Base-by-base conservation (phyloP, 805 yeast species). In the Lipomyces yamadae region DNA sequence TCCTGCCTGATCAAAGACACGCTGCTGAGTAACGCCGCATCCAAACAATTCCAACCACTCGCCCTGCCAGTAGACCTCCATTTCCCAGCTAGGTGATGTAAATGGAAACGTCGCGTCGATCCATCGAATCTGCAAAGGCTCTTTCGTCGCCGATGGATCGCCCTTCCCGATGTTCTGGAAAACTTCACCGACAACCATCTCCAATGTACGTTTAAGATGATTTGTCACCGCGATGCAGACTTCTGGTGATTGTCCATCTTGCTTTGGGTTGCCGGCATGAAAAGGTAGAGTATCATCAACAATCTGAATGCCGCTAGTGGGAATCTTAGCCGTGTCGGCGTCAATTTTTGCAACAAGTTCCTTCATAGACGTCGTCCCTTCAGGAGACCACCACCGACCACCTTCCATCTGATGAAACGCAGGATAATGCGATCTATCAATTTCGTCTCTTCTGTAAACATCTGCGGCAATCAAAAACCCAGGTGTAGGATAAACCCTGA, bases 381-480 rank as follows among this genome's bases (percentile, higher is more conserved):
- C 76, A 62, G 88, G 80, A 6, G 85, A 80, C 98, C 98, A 95
- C 1, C 88, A 77, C 66, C 95, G 81, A 2, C 97, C 98, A 58
- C 98, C 99, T 78, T 95, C 99, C 92, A 95, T 86, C 78, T 95
- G 99, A 75, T 95, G 98, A 79, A 95, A 95, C 0, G 90, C 98
- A 0, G 99, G 98, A 76, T 95, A 95, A 77, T 95, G 99, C 0
- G 98, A 92, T 71, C 91, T 83, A 78, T 95, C 99, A 64, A 95
- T 91, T 74, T 94, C 97, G 78, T 95, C 99, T 74, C 97, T 84
- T 74, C 99, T 84, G 76, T 93, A 95, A 8, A 95, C 99, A 77
- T 95, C 99, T 0, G 98, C 99, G 11, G 96, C 85, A 58, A 95
- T 93, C 70, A 95, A 83, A 77, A 90, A 95, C 0, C 98, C 98